Base-by-base conservation (phyloP, 225 moss, liverwort and hornwort species). In the Rhytidiadelphus loreus region DNA sequence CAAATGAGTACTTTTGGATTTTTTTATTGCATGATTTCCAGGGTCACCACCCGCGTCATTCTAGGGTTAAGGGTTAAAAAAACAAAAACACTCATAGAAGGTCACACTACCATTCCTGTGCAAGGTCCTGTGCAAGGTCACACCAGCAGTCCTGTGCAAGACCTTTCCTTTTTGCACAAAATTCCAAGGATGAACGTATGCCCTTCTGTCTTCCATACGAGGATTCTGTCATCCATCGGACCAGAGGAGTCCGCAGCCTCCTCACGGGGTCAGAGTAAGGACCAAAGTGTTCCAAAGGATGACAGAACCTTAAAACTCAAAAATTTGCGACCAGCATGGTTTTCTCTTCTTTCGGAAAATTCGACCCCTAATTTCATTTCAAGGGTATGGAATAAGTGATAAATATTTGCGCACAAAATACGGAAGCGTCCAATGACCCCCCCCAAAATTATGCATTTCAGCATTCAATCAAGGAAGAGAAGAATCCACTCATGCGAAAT, bases 71-170 rank as follows among this genome's bases (percentile, higher is more conserved):
- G n/a, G n/a, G n/a, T n/a, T n/a, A n/a, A n/a, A 6, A 21, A 37
- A 7, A 0, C 37, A n/a, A 66, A 66, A n/a, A 12, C 22, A 22
- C 7, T 66, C 66, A 66, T 37, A 37, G 37, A 7, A 66, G 37
- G 7, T n/a, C 22, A n/a, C n/a, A 6, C 22, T 22, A 1, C n/a
- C 2, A 20, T 1, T 12, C 2, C 1, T 21, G 3, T 12, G 4
- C 2, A 7, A 39, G 3, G 2, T 12, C 2, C 1, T 21, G 3
- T 12, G 4, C 2, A 7, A 39, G 3, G n/a, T n/a, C n/a, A n/a
- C n/a, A n/a, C n/a, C n/a, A n/a, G n/a, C 2, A 20, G 2, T 12
- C 2, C 1, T 21, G 3, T 12, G 4, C 2, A 7, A 39, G 3
- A 5, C n/a, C 7, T 68, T 68, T n/a, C 8, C 8, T 39, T 41